Evolutionary conservation across 495 filamentous ascomycete genomes (phyloP), one percentile per base, ranked within the genome.

Genomic region (Tricharina praecox): DNA sequence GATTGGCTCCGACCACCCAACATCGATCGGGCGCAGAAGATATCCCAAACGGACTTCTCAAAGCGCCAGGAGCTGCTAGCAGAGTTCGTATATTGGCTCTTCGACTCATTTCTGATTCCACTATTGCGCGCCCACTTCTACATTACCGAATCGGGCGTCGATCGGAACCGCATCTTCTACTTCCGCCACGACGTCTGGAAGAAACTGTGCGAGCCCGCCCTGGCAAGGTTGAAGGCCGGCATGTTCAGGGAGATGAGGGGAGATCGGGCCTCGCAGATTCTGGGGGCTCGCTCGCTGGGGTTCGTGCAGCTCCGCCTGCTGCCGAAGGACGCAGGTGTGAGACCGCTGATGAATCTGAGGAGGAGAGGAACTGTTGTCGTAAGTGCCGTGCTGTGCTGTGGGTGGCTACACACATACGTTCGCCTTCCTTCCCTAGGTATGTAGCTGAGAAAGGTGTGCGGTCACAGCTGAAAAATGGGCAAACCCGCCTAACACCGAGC

Each of bases 141-240:
- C 54, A 83, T 95, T 20, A 97, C 90, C 0, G 90, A 97, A 61
- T 88, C 85, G 1, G 83, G 76, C 52, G 66, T 69, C 4, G 78
- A 95, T 55, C 71, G 76, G 20, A 85, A 92, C 56, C 76, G 77
- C 4, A 66, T 96, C 0, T 93, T 94, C 63, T 97, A 83, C 66
- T 96, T 95, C 54, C 78, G 87, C 3, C 92, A 97, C 51, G 90
- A 97, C 56, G 69, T 86, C 30, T 97, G 90, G 90, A 72, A 75
- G 48, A 70, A 68, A 13, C 56, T 95, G 35, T 78, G 75, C 7
- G 79, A 87, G 51, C 78, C 85, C 11, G 75, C 81, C 0, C 64
- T 95, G 58, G 64, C 70, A 1, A 59, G 66, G 4, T 65, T 97
- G 15, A 92, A 85, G 61, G 50, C 63, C 4, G 69, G 68, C 1